These are phyloP conservation scores for Neopestalotiopsis clavispora DNA, from an alignment of 2,329 filamentous ascomycete species.

Conservation along the genomic window DNA sequence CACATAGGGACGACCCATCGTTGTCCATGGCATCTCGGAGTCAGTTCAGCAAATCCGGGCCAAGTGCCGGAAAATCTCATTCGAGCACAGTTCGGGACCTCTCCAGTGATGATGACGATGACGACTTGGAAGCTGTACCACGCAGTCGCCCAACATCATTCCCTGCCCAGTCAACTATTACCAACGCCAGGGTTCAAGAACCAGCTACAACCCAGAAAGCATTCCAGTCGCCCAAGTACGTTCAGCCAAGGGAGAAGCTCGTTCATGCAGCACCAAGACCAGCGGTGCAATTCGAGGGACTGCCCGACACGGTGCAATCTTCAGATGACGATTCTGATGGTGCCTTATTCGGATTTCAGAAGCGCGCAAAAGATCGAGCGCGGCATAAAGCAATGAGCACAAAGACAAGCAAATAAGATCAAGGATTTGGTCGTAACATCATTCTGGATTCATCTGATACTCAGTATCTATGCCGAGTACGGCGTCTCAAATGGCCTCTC, in stretches of 20 bases:
- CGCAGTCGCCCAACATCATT: background rate
- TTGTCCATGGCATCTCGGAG: background rate
- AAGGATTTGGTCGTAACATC: background rate
- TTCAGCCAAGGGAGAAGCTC: background rate
- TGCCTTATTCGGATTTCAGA: constrained; percentile 16
- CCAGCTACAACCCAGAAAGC: background rate
- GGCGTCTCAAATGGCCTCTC: constrained; percentile 78
- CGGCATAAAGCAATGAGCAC: background rate
- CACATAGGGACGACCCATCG: background rate
- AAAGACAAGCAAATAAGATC: background rate
- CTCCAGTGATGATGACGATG: constrained; percentile 6
- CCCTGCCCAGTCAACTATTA: background rate
- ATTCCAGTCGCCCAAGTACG: background rate
- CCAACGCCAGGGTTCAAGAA: background rate
- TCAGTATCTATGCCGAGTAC: constrained; percentile 34
- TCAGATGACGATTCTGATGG: constrained; percentile 17
- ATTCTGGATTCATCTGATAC: constrained; percentile 17
- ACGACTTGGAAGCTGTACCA: constrained; percentile 12
- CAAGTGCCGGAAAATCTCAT: background rate
- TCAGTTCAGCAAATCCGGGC: too few relatives aligned
- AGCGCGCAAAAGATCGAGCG: background rate
- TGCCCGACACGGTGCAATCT: background rate
- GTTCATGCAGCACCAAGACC: background rate
- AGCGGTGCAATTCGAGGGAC: background rate
- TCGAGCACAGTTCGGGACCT: background rate